Evolutionary conservation across 768 basidiomycete species (phyloP), one percentile per base, ranked within the genome.

Genomic region (Cytidiella melzeri): DNA sequence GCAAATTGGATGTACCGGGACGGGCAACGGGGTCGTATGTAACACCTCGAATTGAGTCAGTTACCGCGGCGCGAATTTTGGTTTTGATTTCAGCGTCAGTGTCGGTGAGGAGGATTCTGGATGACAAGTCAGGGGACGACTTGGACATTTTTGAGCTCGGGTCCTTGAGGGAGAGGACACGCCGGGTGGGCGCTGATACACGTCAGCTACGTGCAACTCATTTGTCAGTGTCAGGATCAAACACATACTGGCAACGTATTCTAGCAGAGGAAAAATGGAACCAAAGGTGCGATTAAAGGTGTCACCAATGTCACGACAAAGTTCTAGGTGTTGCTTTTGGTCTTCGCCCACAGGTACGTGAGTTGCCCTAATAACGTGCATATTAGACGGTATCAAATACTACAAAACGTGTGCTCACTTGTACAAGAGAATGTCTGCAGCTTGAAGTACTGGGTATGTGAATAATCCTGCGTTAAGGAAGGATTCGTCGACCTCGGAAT

Each of bases 311-410:
- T 94, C 91, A 25, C 92, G 81, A 15, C 78, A 77, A 0, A 98
- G 79, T 59, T 96, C 93, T 37, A 97, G 77, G 60, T 98, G 95
- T 68, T 98, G 95, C 19, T 81, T 80, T 61, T 97, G 95, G 64
- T 98, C 95, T 60, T 97, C 93, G 21, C 95, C 95, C 4, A 98
- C 94, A 0, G 95, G 95, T 1, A 98, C 87, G 63, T 93, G 88
- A 0, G 92, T 95, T 2, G 92, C 80, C 57, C 93, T 92, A 54
- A 7, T 7, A 15, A 7, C 15, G 9, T 15, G 30, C 30, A 7
- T 15, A 34, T n/a, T n/a, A 15, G 9, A 34, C 30, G 30, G 30
- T 34, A 34, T 34, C 15, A 15, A 15, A 15, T 34, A 34, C 7
- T 34, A 15, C 15, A 15, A 15, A 15, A 34, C 15, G 30, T 36